A percentile compares a stretch with the other conserved stretches of the same genome.
Evolutionary conservation across 352 stramenopile genomes (phyloP).

Genomic region (Plasmopara viticola): DNA sequence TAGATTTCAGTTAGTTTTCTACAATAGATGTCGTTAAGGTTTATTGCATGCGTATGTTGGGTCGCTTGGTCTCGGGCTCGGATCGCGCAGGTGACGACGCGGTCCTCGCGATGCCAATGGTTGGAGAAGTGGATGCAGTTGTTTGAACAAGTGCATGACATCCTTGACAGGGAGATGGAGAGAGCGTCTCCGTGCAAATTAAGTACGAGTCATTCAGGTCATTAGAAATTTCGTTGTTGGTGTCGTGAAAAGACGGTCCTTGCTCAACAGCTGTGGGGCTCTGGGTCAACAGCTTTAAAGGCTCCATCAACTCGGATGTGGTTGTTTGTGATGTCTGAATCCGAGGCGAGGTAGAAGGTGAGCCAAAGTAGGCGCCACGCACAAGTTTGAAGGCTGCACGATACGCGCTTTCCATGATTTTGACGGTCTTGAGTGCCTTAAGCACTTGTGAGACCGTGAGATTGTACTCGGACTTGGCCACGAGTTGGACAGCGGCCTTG

Average conservation of each 20-base stretch:
- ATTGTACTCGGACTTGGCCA: constrained; percentile 32
- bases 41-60: constrained; percentile 28
- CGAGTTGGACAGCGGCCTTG: constrained; percentile 40
- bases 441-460: constrained; percentile 20
- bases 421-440: constrained; percentile 16
- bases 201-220: constrained; percentile 20
- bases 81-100: constrained; percentile 21
- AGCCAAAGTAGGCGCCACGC: constrained; percentile 25
- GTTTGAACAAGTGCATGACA: constrained; percentile 11
- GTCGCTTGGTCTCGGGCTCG: constrained; percentile 16
- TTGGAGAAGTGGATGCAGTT: constrained; percentile 14
- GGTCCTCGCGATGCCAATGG: constrained; percentile 21
- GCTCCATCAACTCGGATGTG: constrained; percentile 15
- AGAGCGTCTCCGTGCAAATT: constrained; percentile 30
- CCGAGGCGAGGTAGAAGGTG: neutral
- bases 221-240: constrained; percentile 4
- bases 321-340: constrained; percentile 14
- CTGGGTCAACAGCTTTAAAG: constrained; percentile 21
- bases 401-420: constrained; percentile 23
- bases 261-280: constrained; percentile 32
- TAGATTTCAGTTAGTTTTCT: constrained; percentile 9
- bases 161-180: constrained; percentile 25
- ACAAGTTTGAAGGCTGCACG: constrained; percentile 33
- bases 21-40: constrained; percentile 17
- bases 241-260: constrained; percentile 10